Base-by-base conservation (phyloP, 371 early-diverging fungal genomes). In the Sporodiniella umbellata region DNA sequence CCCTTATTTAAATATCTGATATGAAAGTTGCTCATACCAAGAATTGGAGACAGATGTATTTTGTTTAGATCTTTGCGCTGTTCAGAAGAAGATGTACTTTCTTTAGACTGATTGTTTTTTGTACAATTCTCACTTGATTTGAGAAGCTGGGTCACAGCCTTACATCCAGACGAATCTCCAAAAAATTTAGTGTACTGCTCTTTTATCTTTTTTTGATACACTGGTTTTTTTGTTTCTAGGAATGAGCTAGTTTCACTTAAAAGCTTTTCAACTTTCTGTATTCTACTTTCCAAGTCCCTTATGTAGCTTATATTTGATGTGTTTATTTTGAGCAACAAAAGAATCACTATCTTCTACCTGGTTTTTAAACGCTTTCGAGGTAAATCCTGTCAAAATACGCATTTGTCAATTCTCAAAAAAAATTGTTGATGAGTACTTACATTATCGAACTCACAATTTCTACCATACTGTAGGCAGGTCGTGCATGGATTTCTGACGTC, bases 161-260 rank as follows among this genome's bases (percentile, higher is more conserved):
- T 66, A 43, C 58, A 69, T 7, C 75, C 75, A 17, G 75, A 71
- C 1, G 75, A 75, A 24, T 72, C 72, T 8, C 75, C 75, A 28
- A 28, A 10, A 28, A 28, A 10, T 28, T 28, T 4, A 7, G 30
- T 28, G 7, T 28, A 7, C 30, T 28, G n/a, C 71, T 30, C 75
- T 61, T 4, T 64, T 50, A 10, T 15, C 15, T 37, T 11, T 0
- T 37, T 37, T 17, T 37, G n/a, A 37, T 37, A n/a, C n/a, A n/a
- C n/a, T n/a, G n/a, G n/a, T n/a, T n/a, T n/a, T n/a, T n/a, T n/a
- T n/a, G n/a, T n/a, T n/a, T n/a, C n/a, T n/a, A n/a, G n/a, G n/a
- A n/a, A n/a, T n/a, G 33, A 1, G 14, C 33, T 4, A 5, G 37
- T 37, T 11, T 53, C 51, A 19, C 57, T 53, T 14, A 73, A 33